Conservation (phyloP, 352 stramenopile species). For the Phytophthora citrophthora region DNA sequence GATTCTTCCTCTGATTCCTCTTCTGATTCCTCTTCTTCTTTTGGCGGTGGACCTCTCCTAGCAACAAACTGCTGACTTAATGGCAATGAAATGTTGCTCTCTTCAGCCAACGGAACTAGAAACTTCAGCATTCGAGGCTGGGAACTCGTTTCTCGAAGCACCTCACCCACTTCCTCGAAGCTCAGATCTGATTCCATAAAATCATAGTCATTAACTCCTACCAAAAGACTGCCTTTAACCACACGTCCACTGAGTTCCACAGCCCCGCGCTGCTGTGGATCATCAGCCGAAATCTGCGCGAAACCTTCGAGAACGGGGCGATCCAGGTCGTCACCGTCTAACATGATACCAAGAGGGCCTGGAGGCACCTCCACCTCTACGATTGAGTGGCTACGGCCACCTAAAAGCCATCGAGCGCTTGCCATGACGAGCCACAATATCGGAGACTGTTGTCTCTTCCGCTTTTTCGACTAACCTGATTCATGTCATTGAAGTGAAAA, state of each 20-base stretch:
- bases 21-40: slow-evolving; percentile 22
- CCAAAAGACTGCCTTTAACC: slow-evolving; percentile 49
- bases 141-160: slow-evolving; percentile 61
- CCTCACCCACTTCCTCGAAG: slow-evolving; percentile 47
- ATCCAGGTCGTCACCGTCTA: slow-evolving; percentile 50
- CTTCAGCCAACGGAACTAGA: slow-evolving; percentile 36
- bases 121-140: slow-evolving; percentile 50
- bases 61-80: slow-evolving; percentile 29
- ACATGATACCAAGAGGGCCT: slow-evolving; percentile 62
- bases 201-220: slow-evolving; percentile 68
- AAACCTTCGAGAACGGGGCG: slow-evolving; percentile 68
- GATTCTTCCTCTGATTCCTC: slow-evolving; percentile 10
- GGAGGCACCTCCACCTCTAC: slow-evolving; percentile 59
- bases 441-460: background rate
- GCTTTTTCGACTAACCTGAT: slow-evolving; percentile 4
- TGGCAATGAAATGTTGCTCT: slow-evolving; percentile 16
- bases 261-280: slow-evolving; percentile 36
- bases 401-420: slow-evolving; percentile 26
- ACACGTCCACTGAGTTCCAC: slow-evolving; percentile 60
- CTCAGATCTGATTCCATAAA: slow-evolving; percentile 43
- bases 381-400: background rate
- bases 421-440: slow-evolving; percentile 4
- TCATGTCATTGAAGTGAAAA: slow-evolving; percentile 3
- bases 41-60: slow-evolving; percentile 21
- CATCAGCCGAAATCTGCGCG: slow-evolving; percentile 31